These are phyloP conservation scores for Chlamydomonas eustigma DNA, from an alignment of 139 green algal genomes.

Conservation along the genomic window DNA sequence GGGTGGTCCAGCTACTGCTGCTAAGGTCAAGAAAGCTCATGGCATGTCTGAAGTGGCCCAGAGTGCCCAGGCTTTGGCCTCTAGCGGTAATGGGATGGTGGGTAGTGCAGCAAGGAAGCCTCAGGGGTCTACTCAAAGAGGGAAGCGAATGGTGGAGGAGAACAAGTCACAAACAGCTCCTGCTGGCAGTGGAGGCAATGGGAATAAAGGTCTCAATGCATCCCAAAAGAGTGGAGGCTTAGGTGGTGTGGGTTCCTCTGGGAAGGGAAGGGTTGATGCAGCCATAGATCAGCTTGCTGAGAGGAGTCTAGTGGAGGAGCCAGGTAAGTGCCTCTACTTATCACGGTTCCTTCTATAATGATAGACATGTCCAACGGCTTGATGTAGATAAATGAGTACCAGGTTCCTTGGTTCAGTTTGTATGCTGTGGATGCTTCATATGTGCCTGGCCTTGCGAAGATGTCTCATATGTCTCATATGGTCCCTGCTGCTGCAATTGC, in stretches of 20 bases:
- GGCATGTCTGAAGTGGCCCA: too few species aligned
- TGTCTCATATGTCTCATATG: not conserved
- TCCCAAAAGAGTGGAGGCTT: not conserved
- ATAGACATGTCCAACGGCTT: too few species aligned
- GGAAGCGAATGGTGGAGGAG: slow-evolving; percentile 12
- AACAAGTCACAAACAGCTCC: slow-evolving; percentile 29
- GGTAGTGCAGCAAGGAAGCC: not conserved
- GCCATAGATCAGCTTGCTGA: slow-evolving; percentile 7
- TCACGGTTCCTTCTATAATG: too few species aligned
- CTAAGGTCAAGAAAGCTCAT: too few species aligned
- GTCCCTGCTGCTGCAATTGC: not conserved
- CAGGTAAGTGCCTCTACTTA: too few species aligned
- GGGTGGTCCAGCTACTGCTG: not conserved
- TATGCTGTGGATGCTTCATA: not conserved
- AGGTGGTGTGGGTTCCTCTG: too few species aligned
- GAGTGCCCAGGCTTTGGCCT: too few species aligned
- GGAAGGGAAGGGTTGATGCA: not conserved
- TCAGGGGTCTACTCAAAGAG: not conserved
- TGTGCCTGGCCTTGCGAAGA: not conserved
- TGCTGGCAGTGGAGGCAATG: not conserved
- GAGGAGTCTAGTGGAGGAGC: slow-evolving; percentile 6
- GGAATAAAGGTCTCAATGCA: not conserved
- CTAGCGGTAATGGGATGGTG: not conserved
- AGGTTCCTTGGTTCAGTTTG: not conserved
- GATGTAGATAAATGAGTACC: not conserved